Base-by-base conservation (phyloP, 2,329 filamentous ascomycete genomes). In the Fusarium abutilonis region DNA sequence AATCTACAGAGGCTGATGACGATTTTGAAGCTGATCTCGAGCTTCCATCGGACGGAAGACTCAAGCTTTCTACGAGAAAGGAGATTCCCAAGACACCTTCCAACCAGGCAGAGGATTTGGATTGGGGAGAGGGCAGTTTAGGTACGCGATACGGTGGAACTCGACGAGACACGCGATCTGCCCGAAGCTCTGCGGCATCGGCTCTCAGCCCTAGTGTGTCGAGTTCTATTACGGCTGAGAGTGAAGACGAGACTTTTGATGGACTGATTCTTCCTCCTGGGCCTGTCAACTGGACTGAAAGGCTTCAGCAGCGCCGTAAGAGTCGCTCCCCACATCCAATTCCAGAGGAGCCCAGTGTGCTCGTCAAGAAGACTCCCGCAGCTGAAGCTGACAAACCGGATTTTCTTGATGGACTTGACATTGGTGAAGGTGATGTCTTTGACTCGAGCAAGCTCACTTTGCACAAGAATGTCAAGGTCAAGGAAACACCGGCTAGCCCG, bases 111-210 rank as follows among this genome's bases (percentile, higher is more conserved):
- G 92, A 96, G 48, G 93, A 97, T 60, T 87, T 96, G 67, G 93
- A 97, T 72, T 96, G 94, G 90, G 92, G 90, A 48, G 95, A 98
- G 77, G 93, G 93, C 52, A 97, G 93, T 74, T 82, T 97, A 56
- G 93, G 94, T 35, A 96, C 94, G 40, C 86, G 94, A 54, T 94
- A 93, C 77, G 93, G 91, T 35, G 94, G 94, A 40, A 97, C 92
- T 13, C 85, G 88, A 64, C 87, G 92, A 69, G 92, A 94, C 70
- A 85, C 83, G n/a, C 87, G 86, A 36, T 93, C 92, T 44, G 88
- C 88, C 70, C 88, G 92, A 70, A 95, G 92, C 78, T 97, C 93
- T 1, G 94, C 92, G 15, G 87, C 89, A 32, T 97, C 93, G 35
- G 91, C 92, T 26, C 84, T 97, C 74, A 98, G 94, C 72, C 94